A percentile compares a stretch with the other conserved stretches of the same genome.
phyloP scores from a whole-genome alignment of 2,329 filamentous ascomycete species.

The Talaromyces sp. region DNA sequence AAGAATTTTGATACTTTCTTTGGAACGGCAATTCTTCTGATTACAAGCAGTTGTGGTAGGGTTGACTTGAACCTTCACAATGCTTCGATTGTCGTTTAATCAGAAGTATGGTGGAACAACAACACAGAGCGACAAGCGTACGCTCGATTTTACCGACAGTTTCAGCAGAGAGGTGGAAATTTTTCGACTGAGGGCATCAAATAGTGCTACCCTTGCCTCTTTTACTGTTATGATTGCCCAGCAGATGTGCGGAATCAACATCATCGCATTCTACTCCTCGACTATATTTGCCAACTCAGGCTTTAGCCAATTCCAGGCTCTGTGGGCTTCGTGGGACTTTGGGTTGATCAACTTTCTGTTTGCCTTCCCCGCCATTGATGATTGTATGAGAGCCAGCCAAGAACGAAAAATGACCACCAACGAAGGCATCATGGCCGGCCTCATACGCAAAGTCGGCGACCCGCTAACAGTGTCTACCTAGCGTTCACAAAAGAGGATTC shows the following conservation, averaged over 20 bases:
- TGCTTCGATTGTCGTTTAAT: background rate
- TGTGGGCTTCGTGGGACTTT: constrained; percentile 61
- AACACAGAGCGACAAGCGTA: background rate
- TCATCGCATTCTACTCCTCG: constrained; percentile 71
- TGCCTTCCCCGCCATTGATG: constrained; percentile 54
- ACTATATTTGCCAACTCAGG: constrained; percentile 54
- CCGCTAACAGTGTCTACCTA: background rate
- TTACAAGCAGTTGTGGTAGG: background rate
- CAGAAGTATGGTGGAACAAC: constrained; percentile 1
- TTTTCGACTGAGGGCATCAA: background rate
- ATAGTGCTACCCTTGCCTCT: constrained; percentile 64
- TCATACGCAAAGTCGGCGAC: too few relatives aligned
- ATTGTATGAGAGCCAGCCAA: background rate
- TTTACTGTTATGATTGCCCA: constrained; percentile 76
- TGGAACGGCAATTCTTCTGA: background rate
- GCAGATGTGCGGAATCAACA: constrained; percentile 68
- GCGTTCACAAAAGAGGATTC: too few relatives aligned
- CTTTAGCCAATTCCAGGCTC: constrained; percentile 50
- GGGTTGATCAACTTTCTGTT: constrained; percentile 62
- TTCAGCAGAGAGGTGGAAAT: background rate
- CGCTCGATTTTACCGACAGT: background rate
- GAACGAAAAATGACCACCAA: background rate
- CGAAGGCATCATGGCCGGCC: background rate
- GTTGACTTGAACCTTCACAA: background rate
- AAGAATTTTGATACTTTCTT: background rate